Evolutionary conservation across 139 green algal genomes (phyloP).

Genomic region (Medakamo hakoo): DNA sequence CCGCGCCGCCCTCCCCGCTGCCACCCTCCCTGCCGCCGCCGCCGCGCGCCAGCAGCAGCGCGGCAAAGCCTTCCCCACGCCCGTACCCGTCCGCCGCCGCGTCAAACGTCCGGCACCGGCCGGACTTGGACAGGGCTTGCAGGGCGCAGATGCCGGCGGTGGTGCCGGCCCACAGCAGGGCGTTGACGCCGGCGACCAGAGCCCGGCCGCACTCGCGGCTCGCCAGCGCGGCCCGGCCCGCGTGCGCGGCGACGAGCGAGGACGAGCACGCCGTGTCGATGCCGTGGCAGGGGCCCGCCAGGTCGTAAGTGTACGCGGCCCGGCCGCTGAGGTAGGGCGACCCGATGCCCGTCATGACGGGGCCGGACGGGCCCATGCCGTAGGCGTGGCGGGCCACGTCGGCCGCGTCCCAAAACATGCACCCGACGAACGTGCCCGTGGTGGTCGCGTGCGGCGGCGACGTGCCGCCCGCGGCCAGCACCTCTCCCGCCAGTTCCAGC

Average conservation of each 20-base stretch:
- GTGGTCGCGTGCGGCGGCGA: neutral
- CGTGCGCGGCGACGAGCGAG: conserved; percentile 24
- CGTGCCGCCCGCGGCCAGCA: neutral
- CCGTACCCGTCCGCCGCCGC: conserved; percentile 36
- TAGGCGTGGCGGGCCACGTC: conserved; percentile 27
- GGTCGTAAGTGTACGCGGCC: conserved; percentile 36
- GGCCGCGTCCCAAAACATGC: conserved; percentile 53
- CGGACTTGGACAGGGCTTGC: conserved; percentile 30
- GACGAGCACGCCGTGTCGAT: conserved; percentile 37
- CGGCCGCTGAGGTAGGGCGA: conserved; percentile 45
- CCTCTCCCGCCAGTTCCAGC: conserved; percentile 12
- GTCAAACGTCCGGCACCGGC: conserved; percentile 33
- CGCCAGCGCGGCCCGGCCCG: conserved; percentile 13
- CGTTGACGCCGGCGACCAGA: conserved; percentile 31
- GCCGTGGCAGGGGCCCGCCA: conserved; percentile 33
- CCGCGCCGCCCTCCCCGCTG: neutral
- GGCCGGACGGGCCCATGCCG: conserved; percentile 18
- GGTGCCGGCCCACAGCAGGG: conserved; percentile 39
- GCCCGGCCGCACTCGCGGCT: neutral
- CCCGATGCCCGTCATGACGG: conserved; percentile 43
- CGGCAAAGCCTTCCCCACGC: conserved; percentile 25
- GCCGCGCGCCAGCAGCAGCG: conserved; percentile 6
- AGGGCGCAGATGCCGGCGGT: conserved; percentile 23
- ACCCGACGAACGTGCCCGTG: conserved; percentile 19
- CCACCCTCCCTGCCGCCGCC: neutral